A percentile compares a stretch with the other conserved stretches of the same genome.
These are phyloP conservation scores for Didymella glomerata DNA, from an alignment of 2,329 filamentous ascomycete species.

Conservation along the genomic window DNA sequence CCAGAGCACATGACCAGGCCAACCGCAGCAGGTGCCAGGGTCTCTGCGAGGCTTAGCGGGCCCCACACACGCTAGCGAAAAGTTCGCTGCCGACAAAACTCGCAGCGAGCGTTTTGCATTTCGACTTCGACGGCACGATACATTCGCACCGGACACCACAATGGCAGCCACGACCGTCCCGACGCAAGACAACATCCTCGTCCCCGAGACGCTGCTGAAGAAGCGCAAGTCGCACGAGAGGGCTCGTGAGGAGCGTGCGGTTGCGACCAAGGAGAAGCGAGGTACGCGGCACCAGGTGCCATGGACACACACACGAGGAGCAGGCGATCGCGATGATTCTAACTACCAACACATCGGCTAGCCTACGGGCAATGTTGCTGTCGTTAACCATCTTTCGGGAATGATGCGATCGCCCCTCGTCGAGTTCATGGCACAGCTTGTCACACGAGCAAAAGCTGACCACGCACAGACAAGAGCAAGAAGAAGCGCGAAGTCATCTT, in stretches of 20 bases:
- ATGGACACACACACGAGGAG: slow-evolving; percentile 25
- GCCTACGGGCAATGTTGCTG: slow-evolving; percentile 96
- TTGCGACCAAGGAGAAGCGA: slow-evolving; percentile 87
- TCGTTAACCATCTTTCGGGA: slow-evolving; percentile 99
- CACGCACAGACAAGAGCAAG: slow-evolving; percentile 81
- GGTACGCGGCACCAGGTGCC: slow-evolving; percentile 66
- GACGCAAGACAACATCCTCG: slow-evolving; percentile 92
- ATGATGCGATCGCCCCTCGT: slow-evolving; percentile 67
- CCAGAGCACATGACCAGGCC: not conserved
- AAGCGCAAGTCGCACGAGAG: slow-evolving; percentile 99
- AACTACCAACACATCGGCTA: slow-evolving; percentile 88
- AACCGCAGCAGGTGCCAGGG: not conserved
- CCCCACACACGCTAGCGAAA: slow-evolving; percentile 19
- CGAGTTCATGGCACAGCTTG: slow-evolving; percentile 29
- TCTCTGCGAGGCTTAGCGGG: slow-evolving; percentile 11
- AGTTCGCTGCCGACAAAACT: slow-evolving; percentile 11
- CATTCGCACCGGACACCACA: slow-evolving; percentile 24
- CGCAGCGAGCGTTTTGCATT: slow-evolving; percentile 10
- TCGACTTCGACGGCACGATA: slow-evolving; percentile 23
- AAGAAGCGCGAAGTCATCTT: slow-evolving; percentile 99
- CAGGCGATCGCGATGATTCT: slow-evolving; percentile 76
- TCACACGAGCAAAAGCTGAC: slow-evolving; percentile 43
- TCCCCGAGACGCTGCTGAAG: slow-evolving; percentile 99
- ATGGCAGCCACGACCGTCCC: slow-evolving; percentile 76
- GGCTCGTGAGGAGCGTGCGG: slow-evolving; percentile 87